Evolutionary conservation across 352 stramenopile species (phyloP).

Genomic region (Salisapilia sapeloensis): DNA sequence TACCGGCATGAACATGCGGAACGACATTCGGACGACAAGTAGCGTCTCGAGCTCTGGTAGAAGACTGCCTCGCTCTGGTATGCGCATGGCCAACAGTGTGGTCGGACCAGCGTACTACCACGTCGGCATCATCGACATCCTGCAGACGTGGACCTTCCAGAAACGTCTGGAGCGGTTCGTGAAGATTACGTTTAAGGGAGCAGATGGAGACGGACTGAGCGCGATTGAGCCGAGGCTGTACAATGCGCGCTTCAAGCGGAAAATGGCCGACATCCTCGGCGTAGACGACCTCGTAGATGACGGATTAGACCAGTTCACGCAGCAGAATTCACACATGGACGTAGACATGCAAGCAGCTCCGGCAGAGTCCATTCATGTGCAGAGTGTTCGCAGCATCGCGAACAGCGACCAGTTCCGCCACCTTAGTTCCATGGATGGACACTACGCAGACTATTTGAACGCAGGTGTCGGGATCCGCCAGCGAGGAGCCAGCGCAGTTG

Average conservation of each 20-base stretch:
- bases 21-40: slow-evolving; percentile 26
- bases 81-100: slow-evolving; percentile 75
- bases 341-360: slow-evolving; percentile 47
- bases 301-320: slow-evolving; percentile 33
- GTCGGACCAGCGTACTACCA: slow-evolving; percentile 82
- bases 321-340: slow-evolving; percentile 83
- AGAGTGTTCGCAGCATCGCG: slow-evolving; percentile 46
- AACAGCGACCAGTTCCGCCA: slow-evolving; percentile 40
- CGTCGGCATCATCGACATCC: slow-evolving; percentile 82
- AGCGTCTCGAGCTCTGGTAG: slow-evolving; percentile 53
- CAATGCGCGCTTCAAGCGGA: slow-evolving; percentile 70
- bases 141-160: slow-evolving; percentile 80
- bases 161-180: slow-evolving; percentile 79
- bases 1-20: too few species aligned
- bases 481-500: slow-evolving; percentile 27
- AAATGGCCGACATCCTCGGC: slow-evolving; percentile 74
- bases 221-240: slow-evolving; percentile 75
- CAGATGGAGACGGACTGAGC: slow-evolving; percentile 66
- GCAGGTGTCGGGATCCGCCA: slow-evolving; percentile 27
- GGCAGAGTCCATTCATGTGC: slow-evolving; percentile 21
- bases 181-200: slow-evolving; percentile 75
- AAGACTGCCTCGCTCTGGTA: slow-evolving; percentile 53
- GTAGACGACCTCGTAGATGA: slow-evolving; percentile 52
- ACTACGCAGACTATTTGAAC: slow-evolving; percentile 37
- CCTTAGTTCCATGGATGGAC: slow-evolving; percentile 31